Percentiles rank a stretch among this genome's conserved stretches.
phyloP scores from a whole-genome alignment of 2,329 filamentous ascomycete genomes.

The Diaporthe destruens region DNA sequence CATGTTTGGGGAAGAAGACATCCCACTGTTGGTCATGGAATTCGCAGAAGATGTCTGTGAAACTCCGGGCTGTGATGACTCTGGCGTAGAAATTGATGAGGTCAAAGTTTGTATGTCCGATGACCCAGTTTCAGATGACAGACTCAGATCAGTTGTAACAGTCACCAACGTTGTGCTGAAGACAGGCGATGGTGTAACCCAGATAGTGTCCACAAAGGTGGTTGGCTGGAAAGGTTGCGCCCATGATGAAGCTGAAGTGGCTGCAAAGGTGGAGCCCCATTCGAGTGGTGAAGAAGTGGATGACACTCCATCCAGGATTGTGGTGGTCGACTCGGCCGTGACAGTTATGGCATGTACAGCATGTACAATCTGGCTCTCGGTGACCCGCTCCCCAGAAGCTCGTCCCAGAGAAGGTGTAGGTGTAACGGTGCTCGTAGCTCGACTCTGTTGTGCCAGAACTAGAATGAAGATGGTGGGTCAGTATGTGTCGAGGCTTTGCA shows the following conservation, averaged over 20 bases:
- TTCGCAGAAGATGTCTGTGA: not conserved
- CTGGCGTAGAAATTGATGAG: not conserved
- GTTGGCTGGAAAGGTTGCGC: not conserved
- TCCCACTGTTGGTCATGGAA: not conserved
- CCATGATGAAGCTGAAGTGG: not conserved
- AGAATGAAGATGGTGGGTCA: not conserved
- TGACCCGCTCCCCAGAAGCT: not conserved
- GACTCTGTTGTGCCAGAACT: not conserved
- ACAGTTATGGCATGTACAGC: not conserved
- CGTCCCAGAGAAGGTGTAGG: not conserved
- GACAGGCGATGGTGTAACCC: not conserved
- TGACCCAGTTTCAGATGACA: not conserved
- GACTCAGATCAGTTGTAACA: not conserved
- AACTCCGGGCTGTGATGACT: not conserved
- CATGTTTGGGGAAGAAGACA: no score
- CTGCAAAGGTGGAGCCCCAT: no score
- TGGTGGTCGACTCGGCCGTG: not conserved
- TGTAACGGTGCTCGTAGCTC: not conserved
- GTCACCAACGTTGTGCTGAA: not conserved
- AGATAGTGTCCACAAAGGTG: not conserved
- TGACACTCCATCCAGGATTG: not conserved
- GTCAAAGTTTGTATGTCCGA: not conserved
- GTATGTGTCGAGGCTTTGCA: no score
- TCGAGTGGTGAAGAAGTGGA: no score
- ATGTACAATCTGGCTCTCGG: not conserved